Base-by-base conservation (phyloP, 2,329 filamentous ascomycete species). In the Metarhizium guizhouense region DNA sequence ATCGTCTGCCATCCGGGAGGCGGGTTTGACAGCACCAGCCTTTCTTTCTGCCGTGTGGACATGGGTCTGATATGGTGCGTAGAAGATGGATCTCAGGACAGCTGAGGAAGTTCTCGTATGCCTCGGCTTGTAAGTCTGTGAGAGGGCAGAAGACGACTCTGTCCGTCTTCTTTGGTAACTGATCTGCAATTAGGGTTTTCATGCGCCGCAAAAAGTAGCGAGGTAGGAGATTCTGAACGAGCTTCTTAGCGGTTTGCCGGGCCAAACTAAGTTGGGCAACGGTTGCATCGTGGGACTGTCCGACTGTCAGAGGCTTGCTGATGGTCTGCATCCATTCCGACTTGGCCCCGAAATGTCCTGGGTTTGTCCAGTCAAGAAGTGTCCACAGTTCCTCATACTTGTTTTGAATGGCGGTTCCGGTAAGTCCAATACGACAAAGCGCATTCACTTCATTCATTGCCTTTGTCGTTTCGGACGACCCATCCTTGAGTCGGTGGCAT, bases 381-480 rank as follows among this genome's bases (percentile, higher is more conserved):
- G 91, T 95, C 93, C 93, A 99, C 1, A 99, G 79, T 69, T 99
- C 94, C 67, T 96, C 90, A 68, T 99, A 99, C 61, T 90, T 94
- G 70, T 99, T 99, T 67, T 99, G 94, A 48, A 99, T 96, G 0
- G 93, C 93, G 0, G 94, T 99, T 2, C 94, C 94, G 0, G 92
- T 97, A 8, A 99, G 77, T 0, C 94, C 94, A 58, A 99, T 92
- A 38, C 94, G 83, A 66, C 94, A 97, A 2, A 97, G 80, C 0
- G 92, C 85, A 63, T 99, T 99, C 62, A 97, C 77, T 58, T 92
- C 83, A 63, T 90, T 88, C 87, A 99, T 93, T 0, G 91, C 86
- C 64, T 88, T 83, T 0, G 93, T 94, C 7, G 87, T 88, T 59
- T 87, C 87, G 0, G 92, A 86, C 47, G 75, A 79, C 51, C 81